Base-by-base conservation (phyloP, 495 filamentous ascomycete species). In the Xylaria sp. region DNA sequence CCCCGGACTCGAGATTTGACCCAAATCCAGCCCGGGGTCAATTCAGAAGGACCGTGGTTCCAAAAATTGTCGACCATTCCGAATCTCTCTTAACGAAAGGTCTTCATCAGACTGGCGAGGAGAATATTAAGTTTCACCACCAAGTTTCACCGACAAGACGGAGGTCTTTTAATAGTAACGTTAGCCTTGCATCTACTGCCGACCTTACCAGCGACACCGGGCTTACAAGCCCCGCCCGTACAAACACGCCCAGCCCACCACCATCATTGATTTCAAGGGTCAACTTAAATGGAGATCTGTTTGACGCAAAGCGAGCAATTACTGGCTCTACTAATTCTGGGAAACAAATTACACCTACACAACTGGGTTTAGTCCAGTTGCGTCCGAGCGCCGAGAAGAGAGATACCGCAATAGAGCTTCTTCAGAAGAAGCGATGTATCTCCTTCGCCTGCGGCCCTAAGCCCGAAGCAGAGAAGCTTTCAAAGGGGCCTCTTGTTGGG, bases 201-300 rank as follows among this genome's bases (percentile, higher is more conserved):
- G 95, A 97, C 71, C 84, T 97, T 65, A 97, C 93, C 35, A 97
- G 94, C 80, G 96, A 97, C 76, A 96, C 92, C 48, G 95, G 93
- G 58, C 81, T 93, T 50, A 97, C 94, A n/a, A 97, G 94, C 73
- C 94, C 96, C 53, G 90, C 93, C n/a, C 84, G 94, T 29, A 92
- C 93, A 61, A 93, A 88, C 77, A 93, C 94, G 15, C 93, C 95
- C 8, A 99, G 96, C 77, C 96, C 96, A 12, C 94, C 93, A 33
- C 80, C 89, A 6, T 88, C 90, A 0, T 77, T 85, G 61, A 67
- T 79, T 53, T 73, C 72, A 43, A 59, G 75, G 14, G 41, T 66
- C 67, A 66, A 69, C 44, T 55, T 75, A 71, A 67, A 73, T 73
- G 9, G 73, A 66, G 67, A 73, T 76, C 70, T 72, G 19, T 75